Percentiles rank a stretch among this genome's conserved stretches.
phyloP scores from a whole-genome alignment of 768 basidiomycete genomes.

The Amanita exitialis region DNA sequence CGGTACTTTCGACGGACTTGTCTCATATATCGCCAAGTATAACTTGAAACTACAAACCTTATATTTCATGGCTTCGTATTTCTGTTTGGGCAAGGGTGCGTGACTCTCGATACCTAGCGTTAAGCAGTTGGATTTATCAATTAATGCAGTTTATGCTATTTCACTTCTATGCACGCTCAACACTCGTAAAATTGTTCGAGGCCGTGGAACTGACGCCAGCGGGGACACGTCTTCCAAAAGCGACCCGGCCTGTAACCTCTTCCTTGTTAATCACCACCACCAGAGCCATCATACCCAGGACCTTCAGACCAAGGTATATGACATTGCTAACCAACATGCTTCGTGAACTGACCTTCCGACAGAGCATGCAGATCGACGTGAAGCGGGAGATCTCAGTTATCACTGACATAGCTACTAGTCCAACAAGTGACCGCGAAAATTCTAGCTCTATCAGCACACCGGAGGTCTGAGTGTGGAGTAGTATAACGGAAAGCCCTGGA shows the following conservation, averaged over 20 bases:
- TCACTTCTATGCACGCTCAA: constrained; percentile 39
- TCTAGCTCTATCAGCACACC: not conserved
- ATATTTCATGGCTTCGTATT: constrained; percentile 48
- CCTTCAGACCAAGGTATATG: constrained; percentile 4
- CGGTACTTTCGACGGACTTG: constrained; percentile 1
- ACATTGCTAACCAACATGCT: not conserved
- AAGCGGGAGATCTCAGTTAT: constrained; percentile 21
- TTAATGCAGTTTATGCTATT: constrained; percentile 26
- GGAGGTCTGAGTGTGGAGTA: not conserved
- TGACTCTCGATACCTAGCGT: constrained; percentile 3
- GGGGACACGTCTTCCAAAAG: constrained; percentile 13
- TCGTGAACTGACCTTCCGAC: not conserved
- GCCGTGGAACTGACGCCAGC: constrained; percentile 37
- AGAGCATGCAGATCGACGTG: constrained; percentile 23
- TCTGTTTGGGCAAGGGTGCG: constrained; percentile 50
- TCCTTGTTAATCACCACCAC: constrained; percentile 15
- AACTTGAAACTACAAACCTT: constrained; percentile 40
- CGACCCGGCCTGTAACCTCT: constrained; percentile 11
- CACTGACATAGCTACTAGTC: constrained; percentile 13
- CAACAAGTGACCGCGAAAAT: not conserved
- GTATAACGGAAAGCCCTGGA: too few species aligned
- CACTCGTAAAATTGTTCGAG: constrained; percentile 40
- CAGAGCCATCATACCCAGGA: constrained; percentile 2
- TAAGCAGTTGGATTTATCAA: not conserved
- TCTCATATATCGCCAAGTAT: constrained; percentile 27